Percentiles rank a stretch among this genome's conserved stretches.
phyloP scores from a whole-genome alignment of 257 asterid genomes.

The Asclepias syriaca region DNA sequence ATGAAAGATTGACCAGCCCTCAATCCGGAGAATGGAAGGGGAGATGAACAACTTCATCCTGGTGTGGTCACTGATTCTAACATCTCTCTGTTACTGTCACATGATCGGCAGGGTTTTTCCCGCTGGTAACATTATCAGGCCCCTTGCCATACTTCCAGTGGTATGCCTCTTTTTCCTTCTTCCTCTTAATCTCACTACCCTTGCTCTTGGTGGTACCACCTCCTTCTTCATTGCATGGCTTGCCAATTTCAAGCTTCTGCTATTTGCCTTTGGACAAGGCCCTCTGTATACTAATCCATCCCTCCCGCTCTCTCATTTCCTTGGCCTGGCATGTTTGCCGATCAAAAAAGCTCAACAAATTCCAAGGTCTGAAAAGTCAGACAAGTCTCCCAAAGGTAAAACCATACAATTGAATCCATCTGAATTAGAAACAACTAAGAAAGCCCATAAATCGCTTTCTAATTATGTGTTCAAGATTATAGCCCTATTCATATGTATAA shows the following conservation, averaged over 20 bases:
- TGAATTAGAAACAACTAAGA: not conserved
- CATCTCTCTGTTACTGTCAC: slow-evolving; percentile 41
- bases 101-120: slow-evolving; percentile 14
- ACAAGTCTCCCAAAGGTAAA: not conserved
- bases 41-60: slow-evolving; percentile 30
- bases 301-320: slow-evolving; percentile 28
- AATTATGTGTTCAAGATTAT: slow-evolving; percentile 19
- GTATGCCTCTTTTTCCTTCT: slow-evolving; percentile 32
- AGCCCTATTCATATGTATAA: slow-evolving; percentile 15
- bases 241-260: slow-evolving; percentile 47
- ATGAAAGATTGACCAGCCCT: too few species aligned
- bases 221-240: slow-evolving; percentile 56
- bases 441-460: slow-evolving; percentile 13
- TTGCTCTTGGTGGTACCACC: slow-evolving; percentile 38
- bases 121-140: not conserved
- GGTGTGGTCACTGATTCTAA: slow-evolving; percentile 23
- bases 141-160: slow-evolving; percentile 32
- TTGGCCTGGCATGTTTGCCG: slow-evolving; percentile 44
- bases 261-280: slow-evolving; percentile 43
- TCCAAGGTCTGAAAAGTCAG: not conserved
- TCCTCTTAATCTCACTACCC: slow-evolving; percentile 42
- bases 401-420: not conserved
- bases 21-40: not conserved
- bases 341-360: slow-evolving; percentile 27
- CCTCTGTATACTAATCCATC: slow-evolving; percentile 35